These are phyloP conservation scores for Candida boidinii DNA, from an alignment of 805 yeast species.

Conservation along the genomic window DNA sequence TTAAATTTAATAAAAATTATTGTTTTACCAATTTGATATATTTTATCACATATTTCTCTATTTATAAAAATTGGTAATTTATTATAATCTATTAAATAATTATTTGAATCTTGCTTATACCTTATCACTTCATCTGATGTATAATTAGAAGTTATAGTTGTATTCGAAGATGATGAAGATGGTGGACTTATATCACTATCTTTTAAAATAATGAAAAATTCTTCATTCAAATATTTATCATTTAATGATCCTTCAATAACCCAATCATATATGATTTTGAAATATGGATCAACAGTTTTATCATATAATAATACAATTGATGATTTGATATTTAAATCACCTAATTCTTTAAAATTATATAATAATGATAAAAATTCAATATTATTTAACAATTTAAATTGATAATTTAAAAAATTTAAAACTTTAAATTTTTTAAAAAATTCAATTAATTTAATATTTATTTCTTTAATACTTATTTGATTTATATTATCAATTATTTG, in stretches of 20 bases:
- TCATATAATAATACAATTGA: constrained; percentile 36
- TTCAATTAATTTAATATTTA: constrained; percentile 36
- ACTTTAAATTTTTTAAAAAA: constrained; percentile 52
- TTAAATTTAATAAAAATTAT: constrained; percentile 51
- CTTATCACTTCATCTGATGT: no score
- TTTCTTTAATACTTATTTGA: constrained; percentile 14
- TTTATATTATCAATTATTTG: no score
- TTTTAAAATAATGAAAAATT: constrained; percentile 42
- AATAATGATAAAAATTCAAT: constrained; percentile 48
- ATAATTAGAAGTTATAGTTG: no score
- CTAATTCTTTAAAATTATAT: constrained; percentile 44
- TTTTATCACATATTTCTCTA: constrained; percentile 29
- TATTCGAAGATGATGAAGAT: no score
- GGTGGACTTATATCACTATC: no score
- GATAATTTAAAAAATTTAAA: constrained; percentile 33
- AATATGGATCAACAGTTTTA: constrained; percentile 49
- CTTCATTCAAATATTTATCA: constrained; percentile 36
- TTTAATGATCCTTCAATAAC: constrained; percentile 52
- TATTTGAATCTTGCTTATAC: no score
- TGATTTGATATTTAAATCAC: constrained; percentile 45
- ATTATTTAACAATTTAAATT: constrained; percentile 26
- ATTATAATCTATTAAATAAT: no score
- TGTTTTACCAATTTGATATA: constrained; percentile 66
- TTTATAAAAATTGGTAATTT: no score
- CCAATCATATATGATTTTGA: constrained; percentile 58